Evolutionary conservation across 805 yeast genomes (phyloP).

Genomic region (Pichia cabralensis): DNA sequence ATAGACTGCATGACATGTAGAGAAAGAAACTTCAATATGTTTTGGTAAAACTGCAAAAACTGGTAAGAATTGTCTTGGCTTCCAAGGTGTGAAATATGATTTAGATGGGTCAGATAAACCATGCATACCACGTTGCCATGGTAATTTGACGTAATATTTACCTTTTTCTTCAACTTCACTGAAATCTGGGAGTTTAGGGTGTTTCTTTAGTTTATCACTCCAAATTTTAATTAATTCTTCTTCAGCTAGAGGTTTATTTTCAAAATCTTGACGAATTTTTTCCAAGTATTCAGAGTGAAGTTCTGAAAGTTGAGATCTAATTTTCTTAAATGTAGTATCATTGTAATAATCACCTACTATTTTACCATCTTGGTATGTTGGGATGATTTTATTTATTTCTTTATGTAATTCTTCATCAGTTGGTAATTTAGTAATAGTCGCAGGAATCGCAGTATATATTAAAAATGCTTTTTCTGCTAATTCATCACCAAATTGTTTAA

Average conservation of each 20-base stretch:
- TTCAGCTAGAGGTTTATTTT: conserved; percentile 18
- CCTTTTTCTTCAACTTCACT: conserved; percentile 26
- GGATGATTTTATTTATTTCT: conserved; percentile 37
- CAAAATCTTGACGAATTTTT: conserved; percentile 21
- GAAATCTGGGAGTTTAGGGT: conserved; percentile 29
- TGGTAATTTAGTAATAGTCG: conserved; percentile 16
- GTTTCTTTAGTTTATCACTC: conserved; percentile 36
- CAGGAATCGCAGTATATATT: conserved; percentile 25
- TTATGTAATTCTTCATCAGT: conserved; percentile 35
- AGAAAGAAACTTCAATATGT: conserved; percentile 82
- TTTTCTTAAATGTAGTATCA: conserved; percentile 23
- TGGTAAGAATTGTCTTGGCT: conserved; percentile 85
- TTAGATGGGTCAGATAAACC: conserved; percentile 73
- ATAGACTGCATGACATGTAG: conserved; percentile 94
- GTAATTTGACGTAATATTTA: conserved; percentile 41
- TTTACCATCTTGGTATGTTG: conserved; percentile 22
- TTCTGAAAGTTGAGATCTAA: conserved; percentile 26
- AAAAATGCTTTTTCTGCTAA: conserved; percentile 25
- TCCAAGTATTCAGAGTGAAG: conserved; percentile 24
- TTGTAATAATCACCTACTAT: conserved; percentile 21
- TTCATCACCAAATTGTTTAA: conserved; percentile 27
- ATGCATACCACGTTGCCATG: conserved; percentile 73
- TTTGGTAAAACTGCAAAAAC: conserved; percentile 89
- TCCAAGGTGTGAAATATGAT: conserved; percentile 94
- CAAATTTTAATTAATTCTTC: conserved; percentile 30